Evolutionary conservation across 495 filamentous ascomycete genomes (phyloP).

Genomic region (Choiromyces venosus): DNA sequence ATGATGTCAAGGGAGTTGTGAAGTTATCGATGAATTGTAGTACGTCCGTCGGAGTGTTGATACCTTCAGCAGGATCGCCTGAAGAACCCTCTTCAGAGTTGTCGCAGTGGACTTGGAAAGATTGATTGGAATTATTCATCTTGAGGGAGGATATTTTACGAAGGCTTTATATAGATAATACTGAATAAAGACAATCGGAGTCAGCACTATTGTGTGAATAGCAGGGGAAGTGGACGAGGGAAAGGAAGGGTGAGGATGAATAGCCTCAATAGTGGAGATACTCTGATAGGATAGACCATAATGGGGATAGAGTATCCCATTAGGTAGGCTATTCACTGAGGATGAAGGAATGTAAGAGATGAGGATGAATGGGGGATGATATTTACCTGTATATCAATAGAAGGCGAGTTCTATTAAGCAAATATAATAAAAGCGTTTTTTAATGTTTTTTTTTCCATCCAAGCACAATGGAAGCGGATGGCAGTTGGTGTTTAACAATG

Average conservation of each 20-base stretch:
- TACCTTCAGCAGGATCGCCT: neutral
- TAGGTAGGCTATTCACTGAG: neutral
- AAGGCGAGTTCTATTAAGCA: neutral
- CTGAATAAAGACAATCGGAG: neutral
- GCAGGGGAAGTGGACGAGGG: neutral
- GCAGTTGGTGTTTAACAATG: neutral
- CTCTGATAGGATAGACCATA: neutral
- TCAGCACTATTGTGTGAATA: neutral
- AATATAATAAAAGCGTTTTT: neutral
- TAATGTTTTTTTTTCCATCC: neutral
- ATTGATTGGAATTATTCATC: neutral
- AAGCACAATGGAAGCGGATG: neutral
- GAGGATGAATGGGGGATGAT: neutral
- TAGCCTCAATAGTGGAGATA: neutral
- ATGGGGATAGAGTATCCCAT: neutral
- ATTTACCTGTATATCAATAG: neutral
- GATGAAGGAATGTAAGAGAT: neutral
- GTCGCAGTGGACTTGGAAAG: neutral
- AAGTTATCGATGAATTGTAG: neutral
- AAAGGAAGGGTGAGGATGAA: neutral
- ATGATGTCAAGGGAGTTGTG: neutral
- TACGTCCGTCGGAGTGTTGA: neutral
- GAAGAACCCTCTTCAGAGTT: neutral
- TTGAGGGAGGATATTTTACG: neutral
- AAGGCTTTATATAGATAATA: neutral